phyloP scores from a whole-genome alignment of 148 eudicot genomes.

The Rhododendron vialii region DNA sequence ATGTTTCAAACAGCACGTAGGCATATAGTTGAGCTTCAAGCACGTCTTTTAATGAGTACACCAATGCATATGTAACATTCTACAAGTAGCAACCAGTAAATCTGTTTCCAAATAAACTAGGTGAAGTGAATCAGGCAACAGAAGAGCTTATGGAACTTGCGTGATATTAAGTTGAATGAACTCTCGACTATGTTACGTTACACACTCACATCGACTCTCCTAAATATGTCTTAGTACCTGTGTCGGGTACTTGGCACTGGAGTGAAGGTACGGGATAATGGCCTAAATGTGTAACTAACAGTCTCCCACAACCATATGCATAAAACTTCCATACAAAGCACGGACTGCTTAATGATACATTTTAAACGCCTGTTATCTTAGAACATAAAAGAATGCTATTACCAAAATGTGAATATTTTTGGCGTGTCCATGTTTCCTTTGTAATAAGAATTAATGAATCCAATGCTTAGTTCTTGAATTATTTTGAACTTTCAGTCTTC shows the following conservation, averaged over 20 bases:
- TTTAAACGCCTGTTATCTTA: background rate
- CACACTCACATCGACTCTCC: background rate
- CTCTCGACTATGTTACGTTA: background rate
- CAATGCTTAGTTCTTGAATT: background rate
- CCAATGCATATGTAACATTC: background rate
- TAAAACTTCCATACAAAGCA: background rate
- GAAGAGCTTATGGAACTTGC: background rate
- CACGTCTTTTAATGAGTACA: background rate
- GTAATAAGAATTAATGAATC: background rate
- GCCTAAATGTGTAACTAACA: background rate
- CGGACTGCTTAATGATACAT: background rate
- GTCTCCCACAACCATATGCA: background rate
- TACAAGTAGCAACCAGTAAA: background rate
- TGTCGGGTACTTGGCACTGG: background rate
- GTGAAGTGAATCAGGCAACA: constrained; percentile 1
- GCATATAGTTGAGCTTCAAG: background rate
- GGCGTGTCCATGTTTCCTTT: background rate
- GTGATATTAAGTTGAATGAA: background rate
- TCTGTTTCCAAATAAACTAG: background rate
- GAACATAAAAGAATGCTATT: background rate
- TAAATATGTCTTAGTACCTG: background rate
- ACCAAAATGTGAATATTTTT: background rate
- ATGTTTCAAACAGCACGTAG: background rate
- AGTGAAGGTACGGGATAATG: background rate
- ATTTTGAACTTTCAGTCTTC: background rate